Evolutionary conservation across 2,329 filamentous ascomycete species (phyloP).

Genomic region (Westerdykella aurantiaca): DNA sequence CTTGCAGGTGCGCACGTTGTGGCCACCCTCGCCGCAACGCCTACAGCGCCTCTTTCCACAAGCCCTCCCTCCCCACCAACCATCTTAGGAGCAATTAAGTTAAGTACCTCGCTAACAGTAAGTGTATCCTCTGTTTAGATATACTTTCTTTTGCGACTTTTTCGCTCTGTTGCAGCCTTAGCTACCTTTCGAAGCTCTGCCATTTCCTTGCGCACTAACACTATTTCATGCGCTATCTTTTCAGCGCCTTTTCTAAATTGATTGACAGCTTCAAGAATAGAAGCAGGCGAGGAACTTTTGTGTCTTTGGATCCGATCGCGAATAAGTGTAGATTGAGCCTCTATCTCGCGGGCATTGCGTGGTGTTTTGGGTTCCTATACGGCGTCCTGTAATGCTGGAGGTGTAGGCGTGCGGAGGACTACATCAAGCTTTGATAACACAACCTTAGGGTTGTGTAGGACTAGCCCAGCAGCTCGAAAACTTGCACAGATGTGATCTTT

Average conservation of each 20-base stretch:
- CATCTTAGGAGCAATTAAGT: slow-evolving; percentile 3
- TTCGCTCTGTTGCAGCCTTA: slow-evolving; percentile 3
- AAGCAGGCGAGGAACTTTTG: slow-evolving; percentile 3
- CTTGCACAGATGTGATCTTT: slow-evolving; percentile 16
- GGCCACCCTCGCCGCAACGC: slow-evolving; percentile 7
- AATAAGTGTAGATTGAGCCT: slow-evolving; percentile 7
- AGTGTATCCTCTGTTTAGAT: slow-evolving; percentile 1
- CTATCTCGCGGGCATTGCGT: slow-evolving; percentile 4
- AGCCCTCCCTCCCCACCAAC: slow-evolving; percentile 5
- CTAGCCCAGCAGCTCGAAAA: slow-evolving; percentile 23
- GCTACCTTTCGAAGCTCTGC: slow-evolving; percentile 1
- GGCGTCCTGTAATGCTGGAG: slow-evolving; percentile 1
- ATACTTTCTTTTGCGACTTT: slow-evolving; percentile 4
- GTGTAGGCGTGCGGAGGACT: slow-evolving; percentile 4
- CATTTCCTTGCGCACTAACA: slow-evolving; percentile 5
- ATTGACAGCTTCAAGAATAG: slow-evolving; percentile 5
- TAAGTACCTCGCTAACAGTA: slow-evolving; percentile 3
- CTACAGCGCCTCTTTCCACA: slow-evolving; percentile 5
- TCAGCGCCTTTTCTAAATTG: slow-evolving; percentile 7
- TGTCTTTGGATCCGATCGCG: slow-evolving; percentile 3
- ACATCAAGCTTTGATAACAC: slow-evolving; percentile 25
- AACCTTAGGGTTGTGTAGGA: slow-evolving; percentile 22
- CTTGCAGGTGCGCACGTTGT: slow-evolving; percentile 7
- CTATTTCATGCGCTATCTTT: slow-evolving; percentile 8
- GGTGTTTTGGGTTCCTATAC: slow-evolving; percentile 6